A percentile compares a stretch with the other conserved stretches of the same genome.
phyloP scores from a whole-genome alignment of 176 grass and related monocot genomes.

The Oryza coarctata region DNA sequence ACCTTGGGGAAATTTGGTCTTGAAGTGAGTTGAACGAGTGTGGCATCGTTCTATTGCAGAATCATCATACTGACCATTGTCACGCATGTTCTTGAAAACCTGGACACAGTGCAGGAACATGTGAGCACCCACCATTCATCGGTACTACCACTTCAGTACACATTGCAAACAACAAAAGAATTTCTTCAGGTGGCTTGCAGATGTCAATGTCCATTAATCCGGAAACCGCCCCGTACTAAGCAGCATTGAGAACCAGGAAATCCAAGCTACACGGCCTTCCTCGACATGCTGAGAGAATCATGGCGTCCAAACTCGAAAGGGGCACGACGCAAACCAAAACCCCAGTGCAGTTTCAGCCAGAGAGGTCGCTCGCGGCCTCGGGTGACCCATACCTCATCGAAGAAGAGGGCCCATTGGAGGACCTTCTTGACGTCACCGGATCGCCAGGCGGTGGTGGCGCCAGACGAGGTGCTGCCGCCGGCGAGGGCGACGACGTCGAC shows the following conservation, averaged over 20 bases:
- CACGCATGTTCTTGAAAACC: conserved; percentile 57
- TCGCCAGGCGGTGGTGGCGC: conserved; percentile 46
- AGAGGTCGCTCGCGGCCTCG: background rate
- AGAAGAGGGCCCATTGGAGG: conserved; percentile 70
- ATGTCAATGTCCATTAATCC: background rate
- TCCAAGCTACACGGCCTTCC: background rate
- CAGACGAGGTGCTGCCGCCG: conserved; percentile 65
- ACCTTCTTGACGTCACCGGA: conserved; percentile 43
- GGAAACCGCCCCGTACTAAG: background rate
- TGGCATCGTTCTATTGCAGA: conserved; percentile 57
- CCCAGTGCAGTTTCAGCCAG: background rate
- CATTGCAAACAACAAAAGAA: background rate
- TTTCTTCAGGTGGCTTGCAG: background rate
- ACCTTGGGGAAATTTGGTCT: conserved; percentile 66
- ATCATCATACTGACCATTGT: conserved; percentile 47
- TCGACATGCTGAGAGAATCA: background rate
- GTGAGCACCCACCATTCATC: background rate
- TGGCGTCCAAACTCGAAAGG: background rate
- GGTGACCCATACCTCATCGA: conserved; percentile 61
- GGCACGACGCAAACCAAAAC: background rate
- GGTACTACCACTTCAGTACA: background rate
- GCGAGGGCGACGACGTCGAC: conserved; percentile 78
- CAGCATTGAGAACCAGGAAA: background rate
- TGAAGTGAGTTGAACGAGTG: conserved; percentile 50
- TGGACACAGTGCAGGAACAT: conserved; percentile 38